Evolutionary conservation across 768 basidiomycete species (phyloP), one percentile per base, ranked within the genome.

Genomic region (Termitomyces eurrhizus): DNA sequence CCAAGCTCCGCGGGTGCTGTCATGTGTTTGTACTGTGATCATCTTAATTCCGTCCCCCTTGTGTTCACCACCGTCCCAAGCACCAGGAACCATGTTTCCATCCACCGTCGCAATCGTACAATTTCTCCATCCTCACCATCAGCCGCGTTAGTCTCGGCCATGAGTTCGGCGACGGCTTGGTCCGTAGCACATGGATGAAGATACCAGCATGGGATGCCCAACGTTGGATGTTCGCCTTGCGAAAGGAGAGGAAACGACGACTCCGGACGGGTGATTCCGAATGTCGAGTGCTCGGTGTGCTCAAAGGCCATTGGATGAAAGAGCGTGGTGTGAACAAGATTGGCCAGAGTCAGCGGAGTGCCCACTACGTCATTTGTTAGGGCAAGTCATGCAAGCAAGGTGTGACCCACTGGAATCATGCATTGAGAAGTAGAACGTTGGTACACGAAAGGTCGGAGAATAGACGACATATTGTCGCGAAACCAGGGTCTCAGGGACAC

Each of bases 161-260:
- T 69, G 24, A 96, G 74, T 72, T 95, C 93, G 26, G 76, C 74
- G 1, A 96, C 83, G 1, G 85, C 83, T 37, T 72, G 72, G 11
- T 80, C 79, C 4, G 87, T 90, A 70, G 91, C 86, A 70, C 94
- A 96, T 11, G 94, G 94, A 70, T 96, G 94, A 42, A 96, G 76
- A 67, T 87, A 92, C 92, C 92, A 96, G 58, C 84, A 87, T 9
- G 88, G 86, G 2, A 76, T 83, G 24, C 86, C 88, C 35, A 90
- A 77, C 6, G 80, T 84, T 0, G 93, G 94, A 67, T 95, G 94
- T 59, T 96, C 94, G 9, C 90, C 90, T 66, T 93, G 92, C 13
- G 93, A 91, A 11, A 96, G 74, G 24, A 95, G 71, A 11, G 94
- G 91, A 66, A 93, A 89, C 6, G 83, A 71, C 1, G 83, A 78